Conservation (phyloP, 225 moss, liverwort and hornwort species). For the Sphagnum tenellum region DNA sequence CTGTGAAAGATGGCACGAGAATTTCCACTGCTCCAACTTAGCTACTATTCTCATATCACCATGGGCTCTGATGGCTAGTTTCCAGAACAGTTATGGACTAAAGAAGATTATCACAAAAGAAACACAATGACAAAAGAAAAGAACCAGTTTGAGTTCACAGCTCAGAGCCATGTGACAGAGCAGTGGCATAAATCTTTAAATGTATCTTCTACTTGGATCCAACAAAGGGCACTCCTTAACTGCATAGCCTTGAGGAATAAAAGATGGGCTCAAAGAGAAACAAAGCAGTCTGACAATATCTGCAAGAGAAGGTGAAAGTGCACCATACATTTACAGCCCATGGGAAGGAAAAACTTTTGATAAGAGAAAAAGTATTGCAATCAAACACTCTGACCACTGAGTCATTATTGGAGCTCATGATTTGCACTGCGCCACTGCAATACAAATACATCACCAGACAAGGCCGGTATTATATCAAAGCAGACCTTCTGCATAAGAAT, state of each 20-base stretch:
- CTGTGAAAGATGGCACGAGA: too few species aligned
- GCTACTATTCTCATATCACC: too few species aligned
- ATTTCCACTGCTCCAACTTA: too few species aligned
- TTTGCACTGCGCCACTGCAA: constrained; percentile 68
- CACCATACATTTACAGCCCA: constrained; percentile 87
- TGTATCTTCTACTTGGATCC: too few species aligned
- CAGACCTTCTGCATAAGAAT: not conserved
- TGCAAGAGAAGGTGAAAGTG: not conserved
- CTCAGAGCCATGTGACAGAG: too few species aligned
- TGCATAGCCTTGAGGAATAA: not conserved
- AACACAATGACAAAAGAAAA: too few species aligned
- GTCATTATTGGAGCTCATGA: constrained; percentile 98
- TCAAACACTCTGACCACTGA: constrained; percentile 92
- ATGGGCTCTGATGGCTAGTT: too few species aligned
- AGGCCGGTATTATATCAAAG: not conserved
- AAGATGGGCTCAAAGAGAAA: not conserved
- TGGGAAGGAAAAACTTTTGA: constrained; percentile 67
- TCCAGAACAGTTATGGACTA: too few species aligned
- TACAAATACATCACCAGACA: not conserved
- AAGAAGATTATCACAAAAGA: too few species aligned
- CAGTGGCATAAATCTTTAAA: too few species aligned
- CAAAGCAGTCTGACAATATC: not conserved
- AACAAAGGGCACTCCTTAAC: too few species aligned
- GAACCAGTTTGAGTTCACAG: too few species aligned
- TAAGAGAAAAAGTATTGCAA: constrained; percentile 67